phyloP scores from a whole-genome alignment of 2,329 filamentous ascomycete species.

The Fusarium decemcellulare region DNA sequence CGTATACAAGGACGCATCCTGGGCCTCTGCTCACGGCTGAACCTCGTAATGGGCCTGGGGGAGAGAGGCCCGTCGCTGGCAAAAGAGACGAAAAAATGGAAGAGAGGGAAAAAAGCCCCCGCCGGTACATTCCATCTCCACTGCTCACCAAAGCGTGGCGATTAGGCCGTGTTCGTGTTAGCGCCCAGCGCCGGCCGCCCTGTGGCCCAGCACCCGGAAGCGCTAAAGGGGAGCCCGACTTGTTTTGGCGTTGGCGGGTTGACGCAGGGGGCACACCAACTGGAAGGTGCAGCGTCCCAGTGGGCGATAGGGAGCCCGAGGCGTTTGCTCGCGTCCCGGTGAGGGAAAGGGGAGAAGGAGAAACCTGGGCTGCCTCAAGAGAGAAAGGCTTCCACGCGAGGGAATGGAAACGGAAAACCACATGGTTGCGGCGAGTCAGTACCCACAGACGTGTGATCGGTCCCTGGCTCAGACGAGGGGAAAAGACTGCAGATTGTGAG shows the following conservation, averaged over 20 bases:
- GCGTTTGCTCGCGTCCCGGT: conserved; percentile 7
- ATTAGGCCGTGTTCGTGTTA: conserved; percentile 6
- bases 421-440: conserved; percentile 43
- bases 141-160: conserved; percentile 8
- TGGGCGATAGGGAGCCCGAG: conserved; percentile 1
- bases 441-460: conserved; percentile 11
- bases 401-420: conserved; percentile 23
- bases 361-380: conserved; percentile 9
- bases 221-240: conserved; percentile 33
- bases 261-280: conserved; percentile 43
- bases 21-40: neutral
- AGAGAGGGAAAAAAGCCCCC: neutral
- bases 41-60: neutral
- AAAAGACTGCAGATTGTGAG: too few species aligned
- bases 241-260: conserved; percentile 43
- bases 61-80: neutral
- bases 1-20: conserved; percentile 4
- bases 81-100: neutral
- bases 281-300: neutral
- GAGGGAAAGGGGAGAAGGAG: conserved; percentile 5
- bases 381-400: conserved; percentile 20
- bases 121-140: neutral
- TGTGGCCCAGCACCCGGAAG: conserved; percentile 17
- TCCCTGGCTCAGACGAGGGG: neutral
- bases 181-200: conserved; percentile 17